Evolutionary conservation across 2,329 filamentous ascomycete species (phyloP), one percentile per base, ranked within the genome.

Genomic region (Botrytis paeoniae): DNA sequence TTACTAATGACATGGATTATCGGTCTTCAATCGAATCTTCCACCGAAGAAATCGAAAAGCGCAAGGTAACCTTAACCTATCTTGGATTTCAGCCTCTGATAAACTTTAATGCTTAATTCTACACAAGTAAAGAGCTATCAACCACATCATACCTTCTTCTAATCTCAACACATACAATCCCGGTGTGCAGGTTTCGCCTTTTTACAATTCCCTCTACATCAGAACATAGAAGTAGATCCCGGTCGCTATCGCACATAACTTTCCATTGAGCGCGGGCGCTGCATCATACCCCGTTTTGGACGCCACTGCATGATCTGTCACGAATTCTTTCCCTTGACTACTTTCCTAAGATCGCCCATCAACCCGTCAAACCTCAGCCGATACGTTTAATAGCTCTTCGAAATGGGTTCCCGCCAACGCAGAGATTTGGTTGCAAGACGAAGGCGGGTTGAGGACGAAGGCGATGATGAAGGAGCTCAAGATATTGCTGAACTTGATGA

Each of bases 371-470:
- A 80, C 77, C 77, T 78, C 76, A 73, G 75, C 75, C 78, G 76
- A 76, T 76, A 45, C 76, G 70, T 74, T 74, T 65, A 74, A 76
- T 66, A 78, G 74, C 72, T 78, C 76, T 75, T 76, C 77, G 82
- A 75, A 70, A 88, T 88, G 86, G 84, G 84, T 80, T 82, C 84
- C 72, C 81, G 86, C 79, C 87, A 88, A 80, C 88, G 89, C 82
- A 90, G 87, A 83, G 91, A 89, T 83, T 82, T 89, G 78, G 87
- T 92, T 82, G 89, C 89, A 80, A 89, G 89, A 78, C 88, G 91
- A 79, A 89, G 91, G 81, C 88, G 90, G 78, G 86, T 89, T 77
- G 89, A 90, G 82, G 90, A 93, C 79, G 91, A 93, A 80, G 90
- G 87, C 77, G 91, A 92, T 78, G 91, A 92, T 76, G 90, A 92